Evolutionary conservation across 371 early-diverging fungal genomes (phyloP).

Genomic region (Apophysomyces ossiformis): DNA sequence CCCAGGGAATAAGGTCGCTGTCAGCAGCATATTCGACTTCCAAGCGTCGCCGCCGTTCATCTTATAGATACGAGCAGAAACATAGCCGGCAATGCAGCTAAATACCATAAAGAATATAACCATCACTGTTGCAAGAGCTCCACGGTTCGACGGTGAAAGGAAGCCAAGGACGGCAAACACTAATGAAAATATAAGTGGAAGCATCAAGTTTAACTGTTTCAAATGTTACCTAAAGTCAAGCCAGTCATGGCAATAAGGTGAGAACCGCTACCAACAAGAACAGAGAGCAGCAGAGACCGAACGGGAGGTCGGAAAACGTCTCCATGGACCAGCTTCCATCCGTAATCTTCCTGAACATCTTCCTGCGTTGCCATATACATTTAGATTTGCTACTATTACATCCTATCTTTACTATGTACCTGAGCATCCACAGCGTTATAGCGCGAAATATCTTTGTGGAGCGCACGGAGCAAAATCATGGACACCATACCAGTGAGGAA

Average conservation of each 20-base stretch:
- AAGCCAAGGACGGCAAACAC: slow-evolving; percentile 93
- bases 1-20: slow-evolving; percentile 85
- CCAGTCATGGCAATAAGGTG: slow-evolving; percentile 86
- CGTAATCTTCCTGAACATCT: slow-evolving; percentile 84
- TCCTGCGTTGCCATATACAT: slow-evolving; percentile 39
- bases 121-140: slow-evolving; percentile 86
- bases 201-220: too few relatives aligned
- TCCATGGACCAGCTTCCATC: slow-evolving; percentile 90
- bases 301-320: slow-evolving; percentile 89
- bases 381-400: neutral
- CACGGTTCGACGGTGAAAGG: slow-evolving; percentile 92
- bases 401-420: slow-evolving; percentile 13
- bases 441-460: slow-evolving; percentile 81
- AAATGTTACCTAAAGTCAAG: slow-evolving; percentile 55
- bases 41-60: slow-evolving; percentile 88
- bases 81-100: slow-evolving; percentile 82
- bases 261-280: slow-evolving; percentile 85
- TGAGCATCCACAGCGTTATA: slow-evolving; percentile 75
- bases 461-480: slow-evolving; percentile 78
- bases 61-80: slow-evolving; percentile 88
- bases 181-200: slow-evolving; percentile 13
- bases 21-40: slow-evolving; percentile 78
- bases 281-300: slow-evolving; percentile 75
- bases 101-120: slow-evolving; percentile 87
- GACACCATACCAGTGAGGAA: slow-evolving; percentile 88